phyloP scores from a whole-genome alignment of 495 filamentous ascomycete species.

The Collariella sp. region DNA sequence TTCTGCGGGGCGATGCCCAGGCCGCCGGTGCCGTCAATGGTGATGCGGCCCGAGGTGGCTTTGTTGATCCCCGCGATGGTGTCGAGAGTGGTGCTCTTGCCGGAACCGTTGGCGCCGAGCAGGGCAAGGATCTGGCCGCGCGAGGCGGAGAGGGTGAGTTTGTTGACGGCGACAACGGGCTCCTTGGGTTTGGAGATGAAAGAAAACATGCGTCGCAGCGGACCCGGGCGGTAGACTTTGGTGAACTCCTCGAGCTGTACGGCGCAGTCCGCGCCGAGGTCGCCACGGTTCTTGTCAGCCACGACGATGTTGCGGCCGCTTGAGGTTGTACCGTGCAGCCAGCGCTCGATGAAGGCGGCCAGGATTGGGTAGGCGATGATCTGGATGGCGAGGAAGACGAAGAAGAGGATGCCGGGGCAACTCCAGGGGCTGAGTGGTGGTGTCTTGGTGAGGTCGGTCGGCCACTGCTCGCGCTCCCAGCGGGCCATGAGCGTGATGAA shows the following conservation, averaged over 20 bases:
- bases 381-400: constrained; percentile 62
- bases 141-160: constrained; percentile 54
- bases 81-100: constrained; percentile 82
- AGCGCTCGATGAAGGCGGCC: constrained; percentile 62
- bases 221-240: constrained; percentile 63
- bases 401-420: constrained; percentile 57
- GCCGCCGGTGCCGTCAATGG: constrained; percentile 60
- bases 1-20: constrained; percentile 84
- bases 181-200: constrained; percentile 46
- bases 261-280: constrained; percentile 37
- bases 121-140: constrained; percentile 74
- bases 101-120: constrained; percentile 77
- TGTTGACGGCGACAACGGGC: constrained; percentile 63
- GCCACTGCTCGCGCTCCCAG: constrained; percentile 48
- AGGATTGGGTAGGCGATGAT: constrained; percentile 63
- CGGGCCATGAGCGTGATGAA: constrained; percentile 61
- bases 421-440: constrained; percentile 55
- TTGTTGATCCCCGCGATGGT: constrained; percentile 71
- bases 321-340: constrained; percentile 63
- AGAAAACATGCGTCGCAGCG: constrained; percentile 50
- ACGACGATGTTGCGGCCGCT: constrained; percentile 48
- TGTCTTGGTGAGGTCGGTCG: constrained; percentile 46
- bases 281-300: constrained; percentile 25
- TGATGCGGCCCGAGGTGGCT: constrained; percentile 61
- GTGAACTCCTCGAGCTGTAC: constrained; percentile 60